Percentiles rank a stretch among this genome's conserved stretches.
Conservation (phyloP, 768 basidiomycete species). For the Mycena galericulata region DNA sequence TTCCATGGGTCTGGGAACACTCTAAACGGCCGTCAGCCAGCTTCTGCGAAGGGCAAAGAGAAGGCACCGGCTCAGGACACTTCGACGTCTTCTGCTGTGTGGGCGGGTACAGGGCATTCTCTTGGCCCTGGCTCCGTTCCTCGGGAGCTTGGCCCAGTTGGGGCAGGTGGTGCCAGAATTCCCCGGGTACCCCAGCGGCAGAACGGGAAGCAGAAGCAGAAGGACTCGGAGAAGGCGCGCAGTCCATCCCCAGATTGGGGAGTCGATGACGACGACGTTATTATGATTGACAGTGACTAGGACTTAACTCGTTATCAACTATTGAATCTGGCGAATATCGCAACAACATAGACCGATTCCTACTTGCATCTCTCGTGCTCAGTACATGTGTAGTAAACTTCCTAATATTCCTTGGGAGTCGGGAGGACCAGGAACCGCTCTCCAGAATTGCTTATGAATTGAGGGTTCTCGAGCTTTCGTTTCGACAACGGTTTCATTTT, state of each 20-base stretch:
- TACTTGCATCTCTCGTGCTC: too few relatives aligned
- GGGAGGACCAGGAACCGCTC: constrained; percentile 14
- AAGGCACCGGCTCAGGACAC: constrained; percentile 55
- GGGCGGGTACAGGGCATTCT: constrained; percentile 63
- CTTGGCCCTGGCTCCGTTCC: constrained; percentile 55
- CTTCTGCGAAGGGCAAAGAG: constrained; percentile 63
- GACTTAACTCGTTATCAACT: background rate
- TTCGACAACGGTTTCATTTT: constrained; percentile 18
- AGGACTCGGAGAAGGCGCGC: constrained; percentile 58
- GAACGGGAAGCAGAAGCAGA: constrained; percentile 44
- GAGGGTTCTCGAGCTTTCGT: constrained; percentile 8
- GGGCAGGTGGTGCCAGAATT: constrained; percentile 66
- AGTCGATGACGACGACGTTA: constrained; percentile 84
- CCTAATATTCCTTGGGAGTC: background rate
- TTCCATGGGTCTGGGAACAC: constrained; percentile 80
- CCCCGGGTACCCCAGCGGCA: constrained; percentile 58
- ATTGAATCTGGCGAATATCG: too few relatives aligned
- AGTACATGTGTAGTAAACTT: too few relatives aligned
- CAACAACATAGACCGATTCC: too few relatives aligned
- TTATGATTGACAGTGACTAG: constrained; percentile 87
- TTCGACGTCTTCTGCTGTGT: constrained; percentile 46
- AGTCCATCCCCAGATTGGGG: constrained; percentile 87
- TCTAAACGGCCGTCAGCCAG: constrained; percentile 64
- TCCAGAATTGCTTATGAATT: background rate
- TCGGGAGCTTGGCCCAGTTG: constrained; percentile 58